Percentiles rank a stretch among this genome's conserved stretches.
phyloP scores from a whole-genome alignment of 768 basidiomycete genomes.

The Tylopilus vinaceipallidus region DNA sequence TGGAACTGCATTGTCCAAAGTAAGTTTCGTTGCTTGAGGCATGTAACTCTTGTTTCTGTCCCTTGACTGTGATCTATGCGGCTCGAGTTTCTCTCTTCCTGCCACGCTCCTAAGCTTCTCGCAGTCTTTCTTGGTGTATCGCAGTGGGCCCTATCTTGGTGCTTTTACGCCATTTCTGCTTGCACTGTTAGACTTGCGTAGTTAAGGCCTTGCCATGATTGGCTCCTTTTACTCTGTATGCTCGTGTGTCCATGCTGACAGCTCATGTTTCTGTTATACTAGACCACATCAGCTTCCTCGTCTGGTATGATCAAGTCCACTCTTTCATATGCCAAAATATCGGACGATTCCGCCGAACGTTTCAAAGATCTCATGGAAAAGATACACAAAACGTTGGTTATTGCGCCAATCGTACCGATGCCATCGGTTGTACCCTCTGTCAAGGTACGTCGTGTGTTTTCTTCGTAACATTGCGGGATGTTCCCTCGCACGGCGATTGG shows the following conservation, averaged over 20 bases:
- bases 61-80: neutral
- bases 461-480: neutral
- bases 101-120: neutral
- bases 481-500: neutral
- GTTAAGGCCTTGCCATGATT: conserved; percentile 11
- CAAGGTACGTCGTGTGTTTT: conserved; percentile 17
- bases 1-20: conserved; percentile 26
- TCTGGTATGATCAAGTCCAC: conserved; percentile 11
- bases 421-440: conserved; percentile 5
- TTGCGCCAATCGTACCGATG: conserved; percentile 53
- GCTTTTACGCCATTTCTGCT: neutral
- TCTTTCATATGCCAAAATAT: neutral
- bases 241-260: conserved; percentile 5
- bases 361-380: conserved; percentile 59
- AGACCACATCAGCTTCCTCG: conserved; percentile 6
- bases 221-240: conserved; percentile 3
- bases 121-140: neutral
- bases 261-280: conserved; percentile 9
- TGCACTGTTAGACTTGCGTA: neutral
- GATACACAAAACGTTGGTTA: conserved; percentile 64
- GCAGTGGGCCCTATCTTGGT: no score
- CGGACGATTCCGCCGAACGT: conserved; percentile 20
- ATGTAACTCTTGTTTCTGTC: conserved; percentile 8
- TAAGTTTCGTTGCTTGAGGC: conserved; percentile 12
- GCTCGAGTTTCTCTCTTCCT: neutral